These are phyloP conservation scores for Ogataea paraovalis DNA, from an alignment of 805 yeast species.

Conservation along the genomic window DNA sequence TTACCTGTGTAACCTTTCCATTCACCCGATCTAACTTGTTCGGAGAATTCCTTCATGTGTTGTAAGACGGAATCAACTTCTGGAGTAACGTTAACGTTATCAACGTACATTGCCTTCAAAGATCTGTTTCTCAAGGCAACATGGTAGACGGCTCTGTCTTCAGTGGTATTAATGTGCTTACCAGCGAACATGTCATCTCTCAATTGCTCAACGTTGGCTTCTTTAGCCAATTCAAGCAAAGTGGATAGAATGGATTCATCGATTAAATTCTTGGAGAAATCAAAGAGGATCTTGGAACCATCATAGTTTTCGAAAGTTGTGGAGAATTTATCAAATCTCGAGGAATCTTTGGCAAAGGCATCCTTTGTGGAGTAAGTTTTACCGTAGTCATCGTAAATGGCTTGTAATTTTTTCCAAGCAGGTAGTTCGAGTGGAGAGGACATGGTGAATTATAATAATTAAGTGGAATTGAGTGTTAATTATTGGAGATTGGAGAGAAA, in stretches of 20 bases:
- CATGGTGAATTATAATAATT: conserved; percentile 18
- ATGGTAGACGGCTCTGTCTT: conserved; percentile 95
- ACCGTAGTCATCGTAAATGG: conserved; percentile 65
- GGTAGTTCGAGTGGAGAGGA: conserved; percentile 54
- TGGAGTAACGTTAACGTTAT: conserved; percentile 83
- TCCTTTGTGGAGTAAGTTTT: conserved; percentile 68
- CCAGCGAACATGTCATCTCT: conserved; percentile 93
- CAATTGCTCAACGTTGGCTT: conserved; percentile 80
- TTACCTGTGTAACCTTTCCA: conserved; percentile 98
- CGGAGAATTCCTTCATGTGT: conserved; percentile 96
- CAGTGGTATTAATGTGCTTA: conserved; percentile 91
- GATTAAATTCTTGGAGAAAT: conserved; percentile 90
- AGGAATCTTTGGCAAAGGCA: conserved; percentile 70
- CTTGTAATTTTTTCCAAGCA: conserved; percentile 78
- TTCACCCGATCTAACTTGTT: conserved; percentile 81
- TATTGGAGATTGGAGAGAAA: too few relatives aligned
- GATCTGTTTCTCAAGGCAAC: conserved; percentile 94
- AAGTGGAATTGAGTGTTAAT: neutral
- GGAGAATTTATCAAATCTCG: conserved; percentile 73
- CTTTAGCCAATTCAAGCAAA: conserved; percentile 78
- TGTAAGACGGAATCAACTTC: conserved; percentile 88
- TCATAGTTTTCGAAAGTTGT: conserved; percentile 80
- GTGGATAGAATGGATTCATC: conserved; percentile 73
- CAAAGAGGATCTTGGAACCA: conserved; percentile 85
- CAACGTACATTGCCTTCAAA: conserved; percentile 78